phyloP scores from a whole-genome alignment of 2,329 filamentous ascomycete genomes.

The Cercospora zeae-maydis region DNA sequence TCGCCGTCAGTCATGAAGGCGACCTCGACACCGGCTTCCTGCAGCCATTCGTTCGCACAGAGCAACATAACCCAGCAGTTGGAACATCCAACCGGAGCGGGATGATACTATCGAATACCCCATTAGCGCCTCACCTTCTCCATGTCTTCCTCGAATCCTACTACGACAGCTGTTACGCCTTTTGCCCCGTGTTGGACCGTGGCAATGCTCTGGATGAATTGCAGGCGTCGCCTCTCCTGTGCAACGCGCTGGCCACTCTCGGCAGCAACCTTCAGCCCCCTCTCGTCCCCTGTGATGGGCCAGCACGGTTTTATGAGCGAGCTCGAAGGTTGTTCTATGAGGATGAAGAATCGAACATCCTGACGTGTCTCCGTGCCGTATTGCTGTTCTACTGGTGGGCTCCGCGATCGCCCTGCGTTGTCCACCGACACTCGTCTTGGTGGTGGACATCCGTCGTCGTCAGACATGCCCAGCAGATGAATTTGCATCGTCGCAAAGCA shows the following conservation, averaged over 20 bases:
- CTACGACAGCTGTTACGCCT: not conserved
- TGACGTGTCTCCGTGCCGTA: conserved; percentile 5
- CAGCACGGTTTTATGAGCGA: conserved; percentile 5
- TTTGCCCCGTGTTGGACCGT: not conserved
- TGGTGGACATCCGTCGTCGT: conserved; percentile 15
- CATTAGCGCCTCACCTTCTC: not conserved
- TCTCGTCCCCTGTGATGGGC: conserved; percentile 11
- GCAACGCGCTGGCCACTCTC: conserved; percentile 6
- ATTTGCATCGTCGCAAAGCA: conserved; percentile 1
- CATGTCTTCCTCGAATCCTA: not conserved
- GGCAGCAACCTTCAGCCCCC: conserved; percentile 13
- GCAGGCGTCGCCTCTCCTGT: conserved; percentile 2
- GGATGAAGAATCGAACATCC: conserved; percentile 10
- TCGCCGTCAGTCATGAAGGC: not conserved
- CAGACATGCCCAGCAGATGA: conserved; percentile 10
- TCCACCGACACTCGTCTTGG: conserved; percentile 13
- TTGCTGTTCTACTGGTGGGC: conserved; percentile 16
- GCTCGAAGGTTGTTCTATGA: conserved; percentile 13
- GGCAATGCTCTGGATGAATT: not conserved
- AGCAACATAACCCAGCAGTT: not conserved
- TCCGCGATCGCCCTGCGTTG: conserved; percentile 5
- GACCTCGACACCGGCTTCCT: not conserved
- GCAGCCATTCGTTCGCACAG: not conserved
- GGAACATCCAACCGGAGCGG: not conserved
- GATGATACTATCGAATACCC: not conserved